Percentiles rank a stretch among this genome's conserved stretches.
Evolutionary conservation across 2,329 filamentous ascomycete species (phyloP).

Genomic region (Aspergillus versicolor): DNA sequence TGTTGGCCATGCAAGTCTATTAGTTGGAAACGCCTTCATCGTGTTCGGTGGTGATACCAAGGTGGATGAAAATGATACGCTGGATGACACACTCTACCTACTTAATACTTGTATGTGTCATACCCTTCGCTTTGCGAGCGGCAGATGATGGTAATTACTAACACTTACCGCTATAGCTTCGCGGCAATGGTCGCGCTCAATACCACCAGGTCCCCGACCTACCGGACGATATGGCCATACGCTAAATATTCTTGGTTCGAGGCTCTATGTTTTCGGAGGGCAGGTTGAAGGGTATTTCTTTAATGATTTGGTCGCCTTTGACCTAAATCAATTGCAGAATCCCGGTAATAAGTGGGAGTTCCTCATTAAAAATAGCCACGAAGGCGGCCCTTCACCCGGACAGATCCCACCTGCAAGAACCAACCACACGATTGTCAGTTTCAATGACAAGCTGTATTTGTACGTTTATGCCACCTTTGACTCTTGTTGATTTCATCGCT

Average conservation of each 20-base stretch:
- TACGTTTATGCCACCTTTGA: constrained; percentile 49
- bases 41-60: constrained; percentile 99
- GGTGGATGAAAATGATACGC: constrained; percentile 82
- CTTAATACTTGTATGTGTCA: constrained; percentile 85
- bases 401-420: constrained; percentile 83
- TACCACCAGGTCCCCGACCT: constrained; percentile 81
- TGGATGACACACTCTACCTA: constrained; percentile 94
- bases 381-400: constrained; percentile 55
- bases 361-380: constrained; percentile 72
- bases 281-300: constrained; percentile 98
- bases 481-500: background rate
- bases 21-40: constrained; percentile 98
- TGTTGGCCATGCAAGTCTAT: constrained; percentile 88
- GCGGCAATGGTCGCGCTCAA: constrained; percentile 93
- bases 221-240: constrained; percentile 94
- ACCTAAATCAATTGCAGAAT: constrained; percentile 90
- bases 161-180: constrained; percentile 63
- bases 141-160: constrained; percentile 13
- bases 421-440: constrained; percentile 90
- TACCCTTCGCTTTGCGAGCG: background rate
- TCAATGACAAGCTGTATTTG: constrained; percentile 90
- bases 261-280: constrained; percentile 95
- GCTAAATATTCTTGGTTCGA: constrained; percentile 92
- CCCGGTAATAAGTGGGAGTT: constrained; percentile 93
- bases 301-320: constrained; percentile 94